phyloP scores from a whole-genome alignment of 1,284 basidiomycete genomes.

The Tilletia horrida region DNA sequence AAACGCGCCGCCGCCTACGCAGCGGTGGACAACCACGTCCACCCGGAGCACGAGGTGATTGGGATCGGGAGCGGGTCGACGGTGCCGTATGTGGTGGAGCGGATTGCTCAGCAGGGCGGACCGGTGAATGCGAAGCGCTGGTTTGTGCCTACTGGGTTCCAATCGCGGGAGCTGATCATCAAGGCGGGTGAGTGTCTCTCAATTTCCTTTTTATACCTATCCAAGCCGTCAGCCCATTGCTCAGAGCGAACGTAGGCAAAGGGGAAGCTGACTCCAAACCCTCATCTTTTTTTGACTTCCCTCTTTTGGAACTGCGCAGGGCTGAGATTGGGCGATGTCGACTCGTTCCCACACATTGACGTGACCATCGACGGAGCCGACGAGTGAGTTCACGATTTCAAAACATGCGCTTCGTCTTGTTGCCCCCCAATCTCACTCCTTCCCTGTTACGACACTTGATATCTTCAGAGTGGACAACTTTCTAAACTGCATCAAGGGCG shows the following conservation, averaged over 20 bases:
- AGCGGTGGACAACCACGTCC: constrained; percentile 86
- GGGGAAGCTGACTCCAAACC: no score
- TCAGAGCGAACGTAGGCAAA: background rate
- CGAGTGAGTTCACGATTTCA: constrained; percentile 59
- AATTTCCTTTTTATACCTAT: background rate
- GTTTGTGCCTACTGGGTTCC: constrained; percentile 68
- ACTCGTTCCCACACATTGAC: constrained; percentile 71
- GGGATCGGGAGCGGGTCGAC: constrained; percentile 67
- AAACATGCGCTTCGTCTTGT: no score
- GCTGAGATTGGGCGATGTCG: constrained; percentile 80
- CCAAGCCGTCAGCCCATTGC: background rate
- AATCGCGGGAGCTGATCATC: constrained; percentile 91
- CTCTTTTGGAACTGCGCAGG: constrained; percentile 25
- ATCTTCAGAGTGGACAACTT: constrained; percentile 71
- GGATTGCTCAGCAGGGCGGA: constrained; percentile 79
- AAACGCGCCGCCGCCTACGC: constrained; percentile 90
- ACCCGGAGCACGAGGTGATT: constrained; percentile 74
- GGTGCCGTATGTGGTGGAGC: constrained; percentile 94
- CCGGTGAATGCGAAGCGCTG: constrained; percentile 66
- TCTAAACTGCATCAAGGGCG: constrained; percentile 95
- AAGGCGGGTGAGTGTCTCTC: constrained; percentile 57
- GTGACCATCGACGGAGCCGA: constrained; percentile 97
- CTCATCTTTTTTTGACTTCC: background rate
- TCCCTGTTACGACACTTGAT: background rate
- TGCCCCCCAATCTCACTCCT: no score